Evolutionary conservation across 2,329 filamentous ascomycete species (phyloP).

Genomic region (Claviceps capensis): DNA sequence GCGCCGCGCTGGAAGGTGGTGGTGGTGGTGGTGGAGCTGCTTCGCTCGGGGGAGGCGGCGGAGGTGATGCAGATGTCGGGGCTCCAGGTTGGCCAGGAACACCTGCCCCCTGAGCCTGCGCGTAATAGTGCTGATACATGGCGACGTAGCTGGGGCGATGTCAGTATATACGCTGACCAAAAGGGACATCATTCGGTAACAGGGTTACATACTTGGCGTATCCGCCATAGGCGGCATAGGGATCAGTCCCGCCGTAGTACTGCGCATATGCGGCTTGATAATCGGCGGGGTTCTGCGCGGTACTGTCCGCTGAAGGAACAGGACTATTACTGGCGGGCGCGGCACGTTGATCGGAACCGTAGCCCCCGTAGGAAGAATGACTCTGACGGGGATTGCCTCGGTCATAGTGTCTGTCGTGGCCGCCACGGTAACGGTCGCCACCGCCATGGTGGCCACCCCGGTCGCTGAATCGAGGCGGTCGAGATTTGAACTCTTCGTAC

Average conservation of each 20-base stretch:
- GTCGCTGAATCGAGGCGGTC: slow-evolving; percentile 54
- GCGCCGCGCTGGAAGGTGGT: slow-evolving; percentile 32
- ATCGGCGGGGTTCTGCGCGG: slow-evolving; percentile 29
- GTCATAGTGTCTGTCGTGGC: slow-evolving; percentile 16
- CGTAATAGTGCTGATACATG: slow-evolving; percentile 62
- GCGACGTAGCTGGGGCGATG: slow-evolving; percentile 39
- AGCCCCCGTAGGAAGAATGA: slow-evolving; percentile 16
- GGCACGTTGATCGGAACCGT: slow-evolving; percentile 14
- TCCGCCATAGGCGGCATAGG: slow-evolving; percentile 83
- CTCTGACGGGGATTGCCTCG: slow-evolving; percentile 17
- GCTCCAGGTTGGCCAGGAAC: slow-evolving; percentile 31
- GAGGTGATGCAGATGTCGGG: slow-evolving; percentile 36
- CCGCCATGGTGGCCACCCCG: slow-evolving; percentile 18
- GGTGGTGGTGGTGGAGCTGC: slow-evolving; percentile 44
- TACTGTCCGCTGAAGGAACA: slow-evolving; percentile 15
- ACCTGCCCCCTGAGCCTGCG: slow-evolving; percentile 22
- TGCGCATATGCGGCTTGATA: slow-evolving; percentile 74
- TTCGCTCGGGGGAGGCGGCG: slow-evolving; percentile 44
- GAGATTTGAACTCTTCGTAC: slow-evolving; percentile 82
- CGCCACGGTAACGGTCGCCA: slow-evolving; percentile 18
- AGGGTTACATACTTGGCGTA: slow-evolving; percentile 52
- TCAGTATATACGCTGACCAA: slow-evolving; percentile 10
- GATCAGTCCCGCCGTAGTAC: slow-evolving; percentile 64
- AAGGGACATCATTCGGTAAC: neutral
- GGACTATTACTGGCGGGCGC: slow-evolving; percentile 26